These are phyloP conservation scores for Termitomyces sp. DNA, from an alignment of 768 basidiomycete genomes.

Conservation along the genomic window DNA sequence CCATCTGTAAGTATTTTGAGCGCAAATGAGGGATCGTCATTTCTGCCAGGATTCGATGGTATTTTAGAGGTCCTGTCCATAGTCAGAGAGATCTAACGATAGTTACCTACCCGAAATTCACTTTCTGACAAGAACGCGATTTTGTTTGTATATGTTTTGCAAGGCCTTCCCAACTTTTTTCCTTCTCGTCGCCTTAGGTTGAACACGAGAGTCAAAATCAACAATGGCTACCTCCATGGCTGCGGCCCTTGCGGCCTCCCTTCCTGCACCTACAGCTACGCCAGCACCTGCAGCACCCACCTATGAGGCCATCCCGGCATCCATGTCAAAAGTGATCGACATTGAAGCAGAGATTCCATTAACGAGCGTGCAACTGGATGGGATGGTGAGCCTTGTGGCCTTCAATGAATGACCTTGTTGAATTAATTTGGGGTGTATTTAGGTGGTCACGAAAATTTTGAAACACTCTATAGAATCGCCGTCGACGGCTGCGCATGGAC, in stretches of 20 bases:
- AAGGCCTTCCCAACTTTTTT: slow-evolving; percentile 25
- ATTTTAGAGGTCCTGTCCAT: neutral
- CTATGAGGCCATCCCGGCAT: slow-evolving; percentile 87
- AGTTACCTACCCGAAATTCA: too few species aligned
- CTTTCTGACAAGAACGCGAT: neutral
- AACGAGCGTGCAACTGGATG: slow-evolving; percentile 79
- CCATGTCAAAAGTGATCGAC: slow-evolving; percentile 92
- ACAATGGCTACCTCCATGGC: slow-evolving; percentile 87
- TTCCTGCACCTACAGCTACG: slow-evolving; percentile 63
- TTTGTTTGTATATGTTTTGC: slow-evolving; percentile 32
- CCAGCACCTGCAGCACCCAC: slow-evolving; percentile 62
- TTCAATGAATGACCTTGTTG: neutral
- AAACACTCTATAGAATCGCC: slow-evolving; percentile 86
- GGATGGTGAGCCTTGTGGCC: slow-evolving; percentile 58
- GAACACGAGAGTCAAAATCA: slow-evolving; percentile 7
- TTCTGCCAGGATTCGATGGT: neutral
- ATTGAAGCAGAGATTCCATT: slow-evolving; percentile 88
- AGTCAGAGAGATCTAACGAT: neutral
- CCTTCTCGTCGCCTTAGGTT: neutral
- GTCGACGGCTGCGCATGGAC: slow-evolving; percentile 74
- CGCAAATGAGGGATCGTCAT: neutral
- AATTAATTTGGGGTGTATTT: slow-evolving; percentile 10
- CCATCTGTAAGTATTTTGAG: neutral
- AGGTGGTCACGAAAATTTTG: slow-evolving; percentile 93
- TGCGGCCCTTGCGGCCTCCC: slow-evolving; percentile 83